Percentiles rank a stretch among this genome's conserved stretches.
These are phyloP conservation scores for Trichoderma erinaceum DNA, from an alignment of 495 filamentous ascomycete genomes.

Conservation along the genomic window DNA sequence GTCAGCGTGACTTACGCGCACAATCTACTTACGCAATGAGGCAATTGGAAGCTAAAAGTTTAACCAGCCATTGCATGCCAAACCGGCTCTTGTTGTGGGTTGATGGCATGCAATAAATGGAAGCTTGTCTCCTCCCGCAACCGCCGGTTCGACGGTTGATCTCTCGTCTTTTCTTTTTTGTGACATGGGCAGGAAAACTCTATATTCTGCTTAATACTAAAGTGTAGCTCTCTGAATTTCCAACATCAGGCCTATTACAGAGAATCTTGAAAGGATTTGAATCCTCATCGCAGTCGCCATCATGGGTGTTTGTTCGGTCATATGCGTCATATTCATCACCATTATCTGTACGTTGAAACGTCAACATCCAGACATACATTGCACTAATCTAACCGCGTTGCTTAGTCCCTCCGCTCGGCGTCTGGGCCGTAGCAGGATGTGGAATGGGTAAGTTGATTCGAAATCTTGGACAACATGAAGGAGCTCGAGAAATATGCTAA, in stretches of 20 bases:
- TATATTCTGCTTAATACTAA: neutral
- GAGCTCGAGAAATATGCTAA: neutral
- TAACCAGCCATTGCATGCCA: neutral
- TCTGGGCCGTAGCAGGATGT: constrained; percentile 35
- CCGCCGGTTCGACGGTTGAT: neutral
- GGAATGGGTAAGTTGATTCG: constrained; percentile 16
- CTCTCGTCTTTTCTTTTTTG: neutral
- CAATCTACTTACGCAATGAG: neutral
- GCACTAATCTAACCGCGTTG: neutral
- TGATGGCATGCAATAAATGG: neutral
- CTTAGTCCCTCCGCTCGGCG: constrained; percentile 39
- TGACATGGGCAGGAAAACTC: neutral
- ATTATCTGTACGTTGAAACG: constrained; percentile 40
- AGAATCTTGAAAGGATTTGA: neutral
- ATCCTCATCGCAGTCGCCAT: constrained; percentile 26
- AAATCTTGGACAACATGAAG: too few relatives aligned
- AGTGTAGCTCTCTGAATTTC: too few relatives aligned
- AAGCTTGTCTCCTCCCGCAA: neutral
- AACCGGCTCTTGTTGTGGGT: neutral
- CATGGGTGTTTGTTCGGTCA: constrained; percentile 49
- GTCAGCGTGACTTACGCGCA: neutral
- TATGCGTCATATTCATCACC: constrained; percentile 53
- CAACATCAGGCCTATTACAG: neutral
- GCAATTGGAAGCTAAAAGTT: constrained; percentile 6
- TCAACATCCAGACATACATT: neutral